Base-by-base conservation (phyloP, 176 grass and related monocot genomes). In the Canna indica region DNA sequence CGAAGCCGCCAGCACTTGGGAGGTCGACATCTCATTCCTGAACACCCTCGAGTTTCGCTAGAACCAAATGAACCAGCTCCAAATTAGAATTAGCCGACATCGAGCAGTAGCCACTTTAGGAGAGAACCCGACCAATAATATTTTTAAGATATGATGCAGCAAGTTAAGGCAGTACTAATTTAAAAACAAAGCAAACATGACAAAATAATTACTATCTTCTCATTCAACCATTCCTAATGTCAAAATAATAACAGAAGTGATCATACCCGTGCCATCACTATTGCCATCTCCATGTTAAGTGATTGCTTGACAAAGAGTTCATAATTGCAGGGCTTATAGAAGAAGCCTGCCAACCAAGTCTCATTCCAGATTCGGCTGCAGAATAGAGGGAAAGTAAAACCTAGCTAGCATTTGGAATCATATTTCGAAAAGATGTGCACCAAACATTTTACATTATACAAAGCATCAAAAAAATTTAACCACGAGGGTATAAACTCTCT, bases 271-370 rank as follows among this genome's bases (percentile, higher is more conserved):
- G 93, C 93, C 81, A 97, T 87, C 0, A 97, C 79, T 69, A 97
- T 92, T 36, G 86, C 93, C 88, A 97, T 97, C 77, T 97, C 93
- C 93, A 97, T 97, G 81, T 97, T 97, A 31, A 97, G 88, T 66
- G 93, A 92, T 58, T 97, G 93, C 75, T 97, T 97, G 7, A 97
- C 93, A 85, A 97, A 97, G 69, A 97, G 76, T 72, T 97, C 93
- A 45, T 97, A 87, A 82, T 97, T 97, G 81, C 93, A 97, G 26
- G 93, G 93, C 24, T 97, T 97, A 86, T 92, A 92, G 81, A 97
- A 97, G 33, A 97, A 96, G 0, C 85, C 74, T 14, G 92, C 70
- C 30, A 96, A 83, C 92, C 92, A 96, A 6, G 85, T 96, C 79
- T 96, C 88, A 0, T 96, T 91, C 91, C 88, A 96, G 64, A 96